Base-by-base conservation (phyloP, 192 early-diverging fungal genomes). In the Funneliformis geosporum region DNA sequence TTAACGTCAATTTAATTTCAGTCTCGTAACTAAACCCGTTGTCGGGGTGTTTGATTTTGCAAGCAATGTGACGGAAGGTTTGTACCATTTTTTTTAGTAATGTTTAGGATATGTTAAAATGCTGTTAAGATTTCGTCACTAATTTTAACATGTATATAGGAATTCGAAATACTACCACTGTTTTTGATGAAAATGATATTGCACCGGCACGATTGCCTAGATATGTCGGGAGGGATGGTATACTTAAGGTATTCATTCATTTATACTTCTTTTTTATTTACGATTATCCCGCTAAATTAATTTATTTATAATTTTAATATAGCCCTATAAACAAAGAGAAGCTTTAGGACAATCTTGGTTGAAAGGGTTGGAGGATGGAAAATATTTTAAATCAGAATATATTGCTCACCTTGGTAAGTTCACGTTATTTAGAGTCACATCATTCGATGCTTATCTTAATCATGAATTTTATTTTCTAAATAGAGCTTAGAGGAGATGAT, bases 21-120 rank as follows among this genome's bases (percentile, higher is more conserved):
- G 91, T 8, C 92, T 91, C 7, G 94, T 98, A 4, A 96, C 96
- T 14, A 99, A 99, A 82, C 98, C 98, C 2, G 87, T 96, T 11
- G 94, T 97, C 7, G 98, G 98, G 21, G 93, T 98, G 28, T 93
- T 98, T 83, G 98, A 99, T 79, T 87, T 98, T 40, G 95, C 96
- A 0, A 95, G 94, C 8, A 96, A 96, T 84, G 95, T 99, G 5
- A 93, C 94, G 40, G 94, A 95, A 86, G 95, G 92, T 85, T 42
- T 60, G 85, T 16, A 1, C 67, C 38, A n/a, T 33, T 23, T 23
- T 38, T 38, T 27, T 28, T 67, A 40, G 27, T 39, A 67, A 68
- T 18, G 42, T 16, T 14, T 11, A 33, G 11, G n/a, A 27, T 64
- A 27, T 1, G 25, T 27, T 14, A 14, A 33, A 33, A 33, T 33